A percentile compares a stretch with the other conserved stretches of the same genome.
Evolutionary conservation across 331 rosid species (phyloP).

Genomic region (Cydonia oblonga): DNA sequence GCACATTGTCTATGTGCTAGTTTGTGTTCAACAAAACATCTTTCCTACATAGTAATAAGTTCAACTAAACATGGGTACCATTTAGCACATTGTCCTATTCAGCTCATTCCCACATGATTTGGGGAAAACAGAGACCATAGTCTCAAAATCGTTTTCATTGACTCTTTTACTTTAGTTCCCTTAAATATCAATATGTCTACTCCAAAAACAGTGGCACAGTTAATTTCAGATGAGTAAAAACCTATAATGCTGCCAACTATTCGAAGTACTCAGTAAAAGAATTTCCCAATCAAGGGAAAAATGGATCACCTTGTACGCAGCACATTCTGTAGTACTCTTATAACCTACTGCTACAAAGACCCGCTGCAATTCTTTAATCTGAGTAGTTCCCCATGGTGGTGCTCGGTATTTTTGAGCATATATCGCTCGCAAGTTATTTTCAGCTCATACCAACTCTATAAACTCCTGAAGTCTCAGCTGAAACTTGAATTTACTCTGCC

Average conservation of each 20-base stretch:
- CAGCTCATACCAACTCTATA: constrained; percentile 87
- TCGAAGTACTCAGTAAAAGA: background rate
- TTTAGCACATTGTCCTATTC: background rate
- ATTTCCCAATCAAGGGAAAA: constrained; percentile 13
- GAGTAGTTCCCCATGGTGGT: constrained; percentile 82
- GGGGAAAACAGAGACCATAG: background rate
- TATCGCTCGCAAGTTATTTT: constrained; percentile 75
- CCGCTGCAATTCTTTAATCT: constrained; percentile 89
- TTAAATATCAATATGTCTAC: too few species aligned
- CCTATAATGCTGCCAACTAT: background rate
- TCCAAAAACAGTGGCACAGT: too few species aligned
- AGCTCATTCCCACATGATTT: background rate
- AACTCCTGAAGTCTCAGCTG: constrained; percentile 96
- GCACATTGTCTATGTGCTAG: too few species aligned
- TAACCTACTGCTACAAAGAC: constrained; percentile 80
- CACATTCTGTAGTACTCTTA: constrained; percentile 76
- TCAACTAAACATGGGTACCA: background rate
- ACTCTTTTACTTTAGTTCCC: too few species aligned
- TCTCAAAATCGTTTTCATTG: too few species aligned
- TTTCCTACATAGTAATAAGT: background rate
- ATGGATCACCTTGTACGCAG: constrained; percentile 83
- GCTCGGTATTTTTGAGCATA: constrained; percentile 86
- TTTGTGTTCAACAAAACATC: background rate
- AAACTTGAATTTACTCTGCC: constrained; percentile 90
- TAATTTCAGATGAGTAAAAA: too few species aligned